Conservation (phyloP, 257 asterid genomes). For the Nicotiana undulata region DNA sequence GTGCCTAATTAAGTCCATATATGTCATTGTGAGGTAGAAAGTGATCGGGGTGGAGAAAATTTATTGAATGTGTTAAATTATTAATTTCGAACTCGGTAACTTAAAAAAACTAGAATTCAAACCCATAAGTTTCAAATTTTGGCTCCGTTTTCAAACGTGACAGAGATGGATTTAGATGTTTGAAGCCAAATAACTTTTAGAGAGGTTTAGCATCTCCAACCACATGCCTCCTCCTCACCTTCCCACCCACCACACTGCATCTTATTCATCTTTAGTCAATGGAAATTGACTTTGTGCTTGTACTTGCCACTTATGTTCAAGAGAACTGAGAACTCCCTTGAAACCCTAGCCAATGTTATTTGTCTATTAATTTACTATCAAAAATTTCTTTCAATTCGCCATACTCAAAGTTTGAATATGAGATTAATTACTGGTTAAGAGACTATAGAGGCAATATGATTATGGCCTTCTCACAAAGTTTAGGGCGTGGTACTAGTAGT, state of each 20-base stretch:
- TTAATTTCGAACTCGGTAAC: too few species aligned
- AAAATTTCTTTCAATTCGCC: too few species aligned
- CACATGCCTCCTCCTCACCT: neutral
- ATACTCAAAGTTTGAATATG: too few species aligned
- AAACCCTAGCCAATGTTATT: constrained; percentile 6
- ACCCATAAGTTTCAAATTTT: too few species aligned
- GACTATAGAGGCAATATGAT: too few species aligned
- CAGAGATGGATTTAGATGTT: neutral
- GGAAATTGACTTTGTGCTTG: neutral
- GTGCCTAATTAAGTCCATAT: neutral
- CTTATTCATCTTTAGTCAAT: neutral
- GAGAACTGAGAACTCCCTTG: neutral
- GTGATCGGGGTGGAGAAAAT: too few species aligned
- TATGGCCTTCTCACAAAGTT: too few species aligned
- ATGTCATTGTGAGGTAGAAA: neutral
- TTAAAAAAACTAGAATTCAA: too few species aligned
- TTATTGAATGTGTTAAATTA: too few species aligned
- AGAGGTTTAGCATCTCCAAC: neutral
- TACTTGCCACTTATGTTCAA: constrained; percentile 10
- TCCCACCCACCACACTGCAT: neutral
- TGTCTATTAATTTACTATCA: too few species aligned
- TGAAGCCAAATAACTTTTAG: neutral
- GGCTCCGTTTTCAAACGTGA: neutral
- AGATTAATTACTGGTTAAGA: too few species aligned
- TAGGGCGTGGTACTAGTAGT: too few species aligned